Evolutionary conservation across 2,329 filamentous ascomycete species (phyloP).

Genomic region (Alternaria panax): DNA sequence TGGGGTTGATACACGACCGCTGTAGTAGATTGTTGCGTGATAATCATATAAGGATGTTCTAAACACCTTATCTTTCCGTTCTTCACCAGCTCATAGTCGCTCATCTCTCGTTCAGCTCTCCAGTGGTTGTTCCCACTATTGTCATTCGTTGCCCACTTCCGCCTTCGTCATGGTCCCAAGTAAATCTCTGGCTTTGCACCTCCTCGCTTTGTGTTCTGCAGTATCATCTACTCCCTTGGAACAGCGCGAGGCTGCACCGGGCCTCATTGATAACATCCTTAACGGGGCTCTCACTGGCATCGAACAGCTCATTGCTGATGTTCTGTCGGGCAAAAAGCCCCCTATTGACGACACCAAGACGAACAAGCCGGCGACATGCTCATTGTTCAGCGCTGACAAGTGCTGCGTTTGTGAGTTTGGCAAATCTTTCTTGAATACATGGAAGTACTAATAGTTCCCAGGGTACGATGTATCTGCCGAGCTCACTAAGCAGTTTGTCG

Average conservation of each 20-base stretch:
- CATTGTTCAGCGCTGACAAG: constrained; percentile 24
- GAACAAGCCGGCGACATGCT: constrained; percentile 32
- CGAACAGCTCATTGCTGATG: constrained; percentile 36
- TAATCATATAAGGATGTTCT: constrained; percentile 13
- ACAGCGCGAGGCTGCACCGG: constrained; percentile 27
- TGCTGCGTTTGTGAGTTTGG: constrained; percentile 42
- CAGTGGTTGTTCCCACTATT: neutral
- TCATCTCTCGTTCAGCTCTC: neutral
- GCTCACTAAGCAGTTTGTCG: constrained; percentile 36
- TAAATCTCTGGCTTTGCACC: neutral
- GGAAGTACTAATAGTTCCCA: constrained; percentile 13
- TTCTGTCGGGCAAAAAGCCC: constrained; percentile 37
- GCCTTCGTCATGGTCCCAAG: constrained; percentile 8
- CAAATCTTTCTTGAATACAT: neutral
- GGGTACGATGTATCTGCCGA: constrained; percentile 45
- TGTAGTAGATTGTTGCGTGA: neutral
- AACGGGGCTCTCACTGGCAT: constrained; percentile 26
- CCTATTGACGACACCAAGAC: constrained; percentile 31
- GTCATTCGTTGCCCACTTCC: neutral
- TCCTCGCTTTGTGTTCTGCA: constrained; percentile 11
- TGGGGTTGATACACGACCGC: neutral
- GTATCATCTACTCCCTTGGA: constrained; percentile 33
- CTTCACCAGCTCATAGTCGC: neutral
- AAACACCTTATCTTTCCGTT: neutral
- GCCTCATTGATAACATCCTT: constrained; percentile 36